Conservation (phyloP, 257 asterid species). For the Solanum paucissectum region DNA sequence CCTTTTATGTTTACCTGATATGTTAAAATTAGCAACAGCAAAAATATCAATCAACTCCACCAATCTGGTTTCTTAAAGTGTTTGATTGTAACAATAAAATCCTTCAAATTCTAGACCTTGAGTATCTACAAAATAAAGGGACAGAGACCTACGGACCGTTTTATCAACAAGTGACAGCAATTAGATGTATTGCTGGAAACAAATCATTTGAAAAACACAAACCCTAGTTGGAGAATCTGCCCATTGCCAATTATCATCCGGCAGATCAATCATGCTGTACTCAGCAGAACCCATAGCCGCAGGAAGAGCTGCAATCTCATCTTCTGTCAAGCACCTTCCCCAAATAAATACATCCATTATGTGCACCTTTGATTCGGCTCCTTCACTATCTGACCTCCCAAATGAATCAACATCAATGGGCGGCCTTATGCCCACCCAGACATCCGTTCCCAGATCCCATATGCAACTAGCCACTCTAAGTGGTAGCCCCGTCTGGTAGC, state of each 20-base stretch:
- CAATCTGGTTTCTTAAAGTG: not conserved
- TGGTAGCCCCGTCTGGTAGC: conserved; percentile 81
- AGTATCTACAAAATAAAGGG: not conserved
- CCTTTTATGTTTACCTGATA: not conserved
- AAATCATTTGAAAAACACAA: conserved; percentile 7
- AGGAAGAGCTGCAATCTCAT: conserved; percentile 82
- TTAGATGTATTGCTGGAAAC: not conserved
- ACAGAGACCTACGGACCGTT: not conserved
- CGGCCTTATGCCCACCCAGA: conserved; percentile 89
- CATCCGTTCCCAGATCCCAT: conserved; percentile 92
- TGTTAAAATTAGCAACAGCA: not conserved
- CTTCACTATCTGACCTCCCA: conserved; percentile 99
- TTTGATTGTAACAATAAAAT: not conserved
- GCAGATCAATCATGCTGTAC: conserved; percentile 56
- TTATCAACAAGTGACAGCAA: not conserved
- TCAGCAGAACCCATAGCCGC: conserved; percentile 69
- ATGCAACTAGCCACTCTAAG: conserved; percentile 59
- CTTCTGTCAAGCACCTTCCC: conserved; percentile 96
- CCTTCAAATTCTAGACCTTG: not conserved
- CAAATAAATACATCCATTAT: conserved; percentile 95
- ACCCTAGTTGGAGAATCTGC: conserved; percentile 98
- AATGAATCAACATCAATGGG: conserved; percentile 92
- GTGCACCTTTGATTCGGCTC: conserved; percentile 90
- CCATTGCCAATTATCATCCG: conserved; percentile 98
- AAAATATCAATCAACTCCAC: not conserved